Evolutionary conservation across 2,329 filamentous ascomycete genomes (phyloP).

Genomic region (Daldinia sp.): DNA sequence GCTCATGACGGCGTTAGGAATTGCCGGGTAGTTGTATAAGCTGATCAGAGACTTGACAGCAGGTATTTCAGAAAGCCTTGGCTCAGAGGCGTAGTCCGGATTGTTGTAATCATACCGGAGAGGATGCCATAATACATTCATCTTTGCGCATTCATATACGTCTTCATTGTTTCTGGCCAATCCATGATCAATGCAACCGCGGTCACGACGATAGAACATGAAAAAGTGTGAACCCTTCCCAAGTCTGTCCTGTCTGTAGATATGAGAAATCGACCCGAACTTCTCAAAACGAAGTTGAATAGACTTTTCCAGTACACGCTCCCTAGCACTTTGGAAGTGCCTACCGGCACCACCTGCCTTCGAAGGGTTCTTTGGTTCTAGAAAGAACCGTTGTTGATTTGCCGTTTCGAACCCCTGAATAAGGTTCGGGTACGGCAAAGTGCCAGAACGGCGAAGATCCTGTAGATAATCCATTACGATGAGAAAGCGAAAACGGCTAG

Average conservation of each 20-base stretch:
- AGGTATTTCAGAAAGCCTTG: neutral
- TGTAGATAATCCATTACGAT: conserved; percentile 27
- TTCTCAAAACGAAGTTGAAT: neutral
- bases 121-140: conserved; percentile 34
- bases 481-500: neutral
- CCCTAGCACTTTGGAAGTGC: neutral
- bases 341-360: neutral
- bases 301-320: neutral
- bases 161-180: conserved; percentile 2
- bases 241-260: neutral
- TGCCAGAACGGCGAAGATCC: conserved; percentile 4
- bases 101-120: conserved; percentile 11
- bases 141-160: conserved; percentile 36
- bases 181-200: conserved; percentile 12
- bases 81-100: conserved; percentile 3
- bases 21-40: conserved; percentile 24
- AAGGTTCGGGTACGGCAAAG: conserved; percentile 17
- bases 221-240: neutral
- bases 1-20: conserved; percentile 19
- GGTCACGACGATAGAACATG: conserved; percentile 22
- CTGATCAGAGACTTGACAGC: conserved; percentile 3
- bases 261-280: conserved; percentile 16
- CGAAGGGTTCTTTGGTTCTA: conserved; percentile 21
- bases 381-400: conserved; percentile 11
- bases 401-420: neutral